Conservation (phyloP, 139 green algal species). For the Haematococcus lacustris region DNA sequence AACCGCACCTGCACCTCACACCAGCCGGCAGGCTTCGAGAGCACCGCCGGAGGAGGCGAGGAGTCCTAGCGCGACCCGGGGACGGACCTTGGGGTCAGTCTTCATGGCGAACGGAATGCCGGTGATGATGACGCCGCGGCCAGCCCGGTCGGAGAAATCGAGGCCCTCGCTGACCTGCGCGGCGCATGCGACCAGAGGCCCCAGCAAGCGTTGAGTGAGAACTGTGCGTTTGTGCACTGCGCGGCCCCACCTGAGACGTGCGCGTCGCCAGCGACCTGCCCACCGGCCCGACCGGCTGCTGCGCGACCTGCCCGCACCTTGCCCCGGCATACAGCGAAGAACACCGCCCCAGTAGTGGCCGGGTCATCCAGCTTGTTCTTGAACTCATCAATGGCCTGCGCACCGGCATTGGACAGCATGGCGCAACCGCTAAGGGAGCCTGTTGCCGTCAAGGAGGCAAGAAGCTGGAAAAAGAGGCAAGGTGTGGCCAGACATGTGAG, state of each 20-base stretch:
- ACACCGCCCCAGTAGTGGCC: slow-evolving; percentile 58
- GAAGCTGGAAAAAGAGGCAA: too few relatives aligned
- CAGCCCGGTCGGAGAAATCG: slow-evolving; percentile 89
- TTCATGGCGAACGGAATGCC: slow-evolving; percentile 86
- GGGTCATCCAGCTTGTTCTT: slow-evolving; percentile 64
- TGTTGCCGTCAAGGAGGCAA: too few relatives aligned
- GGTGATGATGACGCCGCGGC: slow-evolving; percentile 87
- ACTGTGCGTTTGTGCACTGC: neutral
- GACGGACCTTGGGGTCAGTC: slow-evolving; percentile 29
- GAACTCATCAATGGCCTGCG: slow-evolving; percentile 60
- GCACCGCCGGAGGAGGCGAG: neutral
- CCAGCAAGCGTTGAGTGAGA: neutral
- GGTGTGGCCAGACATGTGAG: too few relatives aligned
- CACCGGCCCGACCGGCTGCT: neutral
- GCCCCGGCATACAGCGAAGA: slow-evolving; percentile 87
- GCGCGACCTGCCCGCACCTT: slow-evolving; percentile 34
- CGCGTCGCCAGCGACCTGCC: neutral
- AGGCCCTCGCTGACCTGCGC: slow-evolving; percentile 91
- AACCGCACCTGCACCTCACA: slow-evolving; percentile 45
- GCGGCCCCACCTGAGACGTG: neutral
- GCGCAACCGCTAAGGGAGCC: too few relatives aligned
- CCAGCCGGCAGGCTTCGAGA: neutral
- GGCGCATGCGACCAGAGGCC: too few relatives aligned
- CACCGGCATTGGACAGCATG: neutral
- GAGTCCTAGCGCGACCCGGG: neutral